Percentiles rank a stretch among this genome's conserved stretches.
phyloP scores from a whole-genome alignment of 108 stramenopile species.

The Fragilariopsis cylindrus region DNA sequence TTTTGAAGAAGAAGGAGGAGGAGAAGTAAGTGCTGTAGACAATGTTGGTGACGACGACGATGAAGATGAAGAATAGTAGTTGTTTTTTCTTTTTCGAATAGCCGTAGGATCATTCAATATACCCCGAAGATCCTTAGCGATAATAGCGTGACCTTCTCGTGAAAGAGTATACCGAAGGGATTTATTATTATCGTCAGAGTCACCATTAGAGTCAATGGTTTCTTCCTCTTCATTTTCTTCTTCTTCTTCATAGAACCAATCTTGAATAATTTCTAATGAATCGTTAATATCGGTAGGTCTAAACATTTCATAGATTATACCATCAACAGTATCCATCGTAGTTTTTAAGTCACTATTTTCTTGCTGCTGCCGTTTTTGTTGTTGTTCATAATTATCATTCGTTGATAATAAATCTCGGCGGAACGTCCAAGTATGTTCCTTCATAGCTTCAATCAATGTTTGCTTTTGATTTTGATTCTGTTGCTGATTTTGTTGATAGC shows the following conservation, averaged over 20 bases:
- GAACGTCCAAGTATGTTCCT: constrained; percentile 5
- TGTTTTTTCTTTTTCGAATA: background rate
- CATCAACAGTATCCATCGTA: background rate
- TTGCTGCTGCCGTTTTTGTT: background rate
- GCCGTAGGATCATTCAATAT: background rate
- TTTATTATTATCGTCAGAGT: background rate
- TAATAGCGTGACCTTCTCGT: constrained; percentile 19
- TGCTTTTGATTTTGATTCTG: background rate
- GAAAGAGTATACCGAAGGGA: constrained; percentile 26
- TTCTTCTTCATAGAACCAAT: constrained; percentile 14
- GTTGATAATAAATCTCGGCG: background rate
- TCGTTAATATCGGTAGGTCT: background rate
- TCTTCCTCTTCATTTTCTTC: background rate
- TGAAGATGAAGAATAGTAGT: background rate
- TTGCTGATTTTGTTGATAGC: background rate
- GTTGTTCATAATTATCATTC: background rate
- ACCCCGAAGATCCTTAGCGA: constrained; percentile 22
- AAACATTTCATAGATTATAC: background rate
- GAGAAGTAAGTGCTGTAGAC: background rate
- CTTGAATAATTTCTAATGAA: background rate
- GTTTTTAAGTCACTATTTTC: background rate
- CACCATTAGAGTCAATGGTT: background rate
- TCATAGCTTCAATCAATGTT: background rate
- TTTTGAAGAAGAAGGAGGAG: background rate
- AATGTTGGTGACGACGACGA: background rate